phyloP scores from a whole-genome alignment of 2,329 filamentous ascomycete species.

The Cadophora luteo-olivacea region DNA sequence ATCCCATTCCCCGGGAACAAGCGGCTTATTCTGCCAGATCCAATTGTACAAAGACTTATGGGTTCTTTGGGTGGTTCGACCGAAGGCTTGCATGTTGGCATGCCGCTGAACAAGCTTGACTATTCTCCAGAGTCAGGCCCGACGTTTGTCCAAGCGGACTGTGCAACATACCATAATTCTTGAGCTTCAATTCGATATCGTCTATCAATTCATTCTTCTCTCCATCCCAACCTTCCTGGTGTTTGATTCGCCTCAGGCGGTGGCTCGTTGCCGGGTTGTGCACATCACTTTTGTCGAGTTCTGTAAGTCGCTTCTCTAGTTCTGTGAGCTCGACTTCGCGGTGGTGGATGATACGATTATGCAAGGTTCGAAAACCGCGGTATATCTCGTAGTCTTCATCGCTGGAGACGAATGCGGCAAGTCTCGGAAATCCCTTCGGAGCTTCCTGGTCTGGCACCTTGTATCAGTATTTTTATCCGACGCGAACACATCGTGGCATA shows the following conservation, averaged over 20 bases:
- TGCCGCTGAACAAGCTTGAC: slow-evolving; percentile 17
- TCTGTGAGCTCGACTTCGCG: slow-evolving; percentile 23
- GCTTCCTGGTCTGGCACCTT: slow-evolving; percentile 18
- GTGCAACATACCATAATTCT: slow-evolving; percentile 20
- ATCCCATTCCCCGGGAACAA: slow-evolving; percentile 17
- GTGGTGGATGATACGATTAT: slow-evolving; percentile 18
- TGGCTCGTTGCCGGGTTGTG: not conserved
- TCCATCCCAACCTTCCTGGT: slow-evolving; percentile 19
- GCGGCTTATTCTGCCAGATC: slow-evolving; percentile 15
- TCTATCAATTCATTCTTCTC: slow-evolving; percentile 14
- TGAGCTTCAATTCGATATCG: slow-evolving; percentile 16
- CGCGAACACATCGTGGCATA: not conserved
- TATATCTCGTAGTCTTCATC: slow-evolving; percentile 19
- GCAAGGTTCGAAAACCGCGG: slow-evolving; percentile 22
- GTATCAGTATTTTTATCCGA: not conserved
- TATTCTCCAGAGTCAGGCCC: slow-evolving; percentile 12
- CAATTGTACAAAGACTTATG: slow-evolving; percentile 20
- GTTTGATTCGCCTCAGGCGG: slow-evolving; percentile 15
- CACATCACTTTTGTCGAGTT: slow-evolving; percentile 23
- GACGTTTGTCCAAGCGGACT: not conserved
- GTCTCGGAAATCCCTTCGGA: slow-evolving; percentile 20
- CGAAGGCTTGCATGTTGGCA: slow-evolving; percentile 5
- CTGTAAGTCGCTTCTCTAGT: slow-evolving; percentile 19
- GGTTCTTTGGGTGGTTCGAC: slow-evolving; percentile 12
- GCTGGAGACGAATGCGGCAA: slow-evolving; percentile 24